Base-by-base conservation (phyloP, 139 green algal genomes). In the Gonium pectorale region DNA sequence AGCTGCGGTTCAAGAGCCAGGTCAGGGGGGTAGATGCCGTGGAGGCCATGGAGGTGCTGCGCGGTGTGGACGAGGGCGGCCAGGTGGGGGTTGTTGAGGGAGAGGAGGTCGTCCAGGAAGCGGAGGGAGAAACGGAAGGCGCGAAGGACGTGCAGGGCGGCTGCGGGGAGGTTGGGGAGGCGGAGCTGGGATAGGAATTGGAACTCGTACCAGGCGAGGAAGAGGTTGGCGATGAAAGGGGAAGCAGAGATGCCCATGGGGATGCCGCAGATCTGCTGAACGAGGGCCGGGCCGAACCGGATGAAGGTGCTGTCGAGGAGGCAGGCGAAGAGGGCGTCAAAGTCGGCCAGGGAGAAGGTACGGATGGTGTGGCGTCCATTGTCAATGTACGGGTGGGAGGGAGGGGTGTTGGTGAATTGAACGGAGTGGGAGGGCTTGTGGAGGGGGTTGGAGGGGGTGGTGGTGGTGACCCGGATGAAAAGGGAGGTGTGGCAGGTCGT, bases 211-310 rank as follows among this genome's bases (percentile, higher is more conserved):
- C 67, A 73, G 22, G 7, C 67, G 1, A 73, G 67, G 67, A 73
- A 73, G 67, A 73, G 67, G 67, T 73, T 73, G 7, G 67, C 67
- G 35, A 73, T 73, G 6, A 40, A n/a, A n/a, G n/a, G n/a, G n/a
- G n/a, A n/a, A n/a, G n/a, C n/a, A n/a, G n/a, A n/a, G n/a, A 73
- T 73, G 38, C 67, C 67, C 67, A 73, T 73, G 24, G 67, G 67
- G 67, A 73, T 73, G 40, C 67, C 40, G 37, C 37, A 44, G 35
- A 52, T 5, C 24, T 73, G 67, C 1, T 24, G 11, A 0, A 73
- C 40, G 24, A 73, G 40, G 38, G 26, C 38, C 5, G 67, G 67
- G 19, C 67, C 67, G 40, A 73, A 73, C 0, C 19, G 5, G 22
- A 73, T 73, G 67, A 73, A 73, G 40, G 67, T 73, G 33, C 33